Evolutionary conservation across 192 early-diverging fungal species (phyloP).

Genomic region (Neocallimastix lanati): DNA sequence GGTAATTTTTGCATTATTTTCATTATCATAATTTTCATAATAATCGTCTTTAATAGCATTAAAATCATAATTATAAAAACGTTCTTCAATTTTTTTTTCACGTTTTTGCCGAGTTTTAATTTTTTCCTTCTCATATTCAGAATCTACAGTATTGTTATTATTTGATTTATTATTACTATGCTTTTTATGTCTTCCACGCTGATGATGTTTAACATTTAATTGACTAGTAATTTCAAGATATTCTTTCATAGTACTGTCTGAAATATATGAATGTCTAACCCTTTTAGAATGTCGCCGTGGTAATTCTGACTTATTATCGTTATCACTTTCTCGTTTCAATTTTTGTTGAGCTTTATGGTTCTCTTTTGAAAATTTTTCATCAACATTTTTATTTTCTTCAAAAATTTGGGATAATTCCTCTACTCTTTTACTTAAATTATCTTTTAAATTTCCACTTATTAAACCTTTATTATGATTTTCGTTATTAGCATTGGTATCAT

Average conservation of each 20-base stretch:
- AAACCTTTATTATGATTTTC: no score
- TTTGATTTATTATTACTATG: background rate
- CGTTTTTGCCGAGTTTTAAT: background rate
- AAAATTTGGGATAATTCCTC: no score
- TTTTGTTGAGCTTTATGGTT: background rate
- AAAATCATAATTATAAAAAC: background rate
- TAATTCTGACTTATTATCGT: background rate
- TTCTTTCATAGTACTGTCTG: background rate
- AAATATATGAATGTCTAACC: background rate
- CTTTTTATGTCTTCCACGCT: background rate
- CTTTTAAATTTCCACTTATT: no score
- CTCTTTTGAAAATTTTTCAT: background rate
- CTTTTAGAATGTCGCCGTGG: background rate
- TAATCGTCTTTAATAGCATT: background rate
- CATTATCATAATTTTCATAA: no score
- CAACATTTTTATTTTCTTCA: no score
- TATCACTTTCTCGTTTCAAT: background rate
- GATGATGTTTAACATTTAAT: background rate
- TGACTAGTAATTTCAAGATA: background rate
- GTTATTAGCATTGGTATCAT: no score
- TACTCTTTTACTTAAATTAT: no score
- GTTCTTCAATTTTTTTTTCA: background rate
- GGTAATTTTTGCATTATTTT: no score
- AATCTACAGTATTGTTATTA: background rate
- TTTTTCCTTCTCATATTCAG: background rate